phyloP scores from a whole-genome alignment of 139 green algal genomes.

The Coccomyxa sp. region DNA sequence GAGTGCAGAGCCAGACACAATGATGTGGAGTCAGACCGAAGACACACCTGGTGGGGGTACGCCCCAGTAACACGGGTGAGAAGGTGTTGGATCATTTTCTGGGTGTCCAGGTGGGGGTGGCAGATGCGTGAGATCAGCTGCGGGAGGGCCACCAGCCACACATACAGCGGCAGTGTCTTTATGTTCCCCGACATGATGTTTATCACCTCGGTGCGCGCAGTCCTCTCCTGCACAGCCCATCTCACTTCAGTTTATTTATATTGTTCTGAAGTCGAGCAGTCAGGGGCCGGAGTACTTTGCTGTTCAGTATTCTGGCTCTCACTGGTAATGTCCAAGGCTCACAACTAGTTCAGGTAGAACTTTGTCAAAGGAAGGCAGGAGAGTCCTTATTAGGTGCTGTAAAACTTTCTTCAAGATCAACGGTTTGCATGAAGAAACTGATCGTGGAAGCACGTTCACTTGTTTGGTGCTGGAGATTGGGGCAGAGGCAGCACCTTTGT shows the following conservation, averaged over 20 bases:
- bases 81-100: constrained; percentile 45
- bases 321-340: no score
- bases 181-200: constrained; percentile 34
- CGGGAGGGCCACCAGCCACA: constrained; percentile 81
- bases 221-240: neutral
- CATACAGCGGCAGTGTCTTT: constrained; percentile 58
- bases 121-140: constrained; percentile 92
- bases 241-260: no score
- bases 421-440: no score
- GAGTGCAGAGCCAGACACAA: no score
- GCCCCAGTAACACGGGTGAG: constrained; percentile 29
- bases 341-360: no score
- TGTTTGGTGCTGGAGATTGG: neutral
- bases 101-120: constrained; percentile 70
- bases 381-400: no score
- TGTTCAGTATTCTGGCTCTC: no score
- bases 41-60: constrained; percentile 41
- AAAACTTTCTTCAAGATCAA: no score
- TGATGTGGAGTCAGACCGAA: neutral
- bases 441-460: no score
- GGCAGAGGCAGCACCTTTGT: no score
- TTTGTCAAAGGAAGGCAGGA: no score
- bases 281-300: no score
- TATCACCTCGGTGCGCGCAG: constrained; percentile 13
- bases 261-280: neutral